Conservation (phyloP, 805 yeast species). For the Candida nanaspora region DNA sequence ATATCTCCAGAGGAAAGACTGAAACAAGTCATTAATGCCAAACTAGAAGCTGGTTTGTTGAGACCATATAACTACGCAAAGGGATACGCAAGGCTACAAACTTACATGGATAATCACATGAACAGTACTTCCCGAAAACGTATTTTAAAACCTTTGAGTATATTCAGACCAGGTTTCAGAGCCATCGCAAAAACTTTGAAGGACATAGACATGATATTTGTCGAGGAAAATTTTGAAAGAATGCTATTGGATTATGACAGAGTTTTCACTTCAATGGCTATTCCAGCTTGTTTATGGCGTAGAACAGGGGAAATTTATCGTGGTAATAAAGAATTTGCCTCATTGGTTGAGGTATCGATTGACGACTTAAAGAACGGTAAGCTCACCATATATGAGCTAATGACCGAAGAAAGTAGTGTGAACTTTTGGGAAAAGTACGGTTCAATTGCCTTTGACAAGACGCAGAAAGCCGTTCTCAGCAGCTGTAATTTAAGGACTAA, state of each 20-base stretch:
- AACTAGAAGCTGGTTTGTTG: slow-evolving; percentile 84
- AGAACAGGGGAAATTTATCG: slow-evolving; percentile 94
- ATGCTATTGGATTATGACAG: slow-evolving; percentile 91
- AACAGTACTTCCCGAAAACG: slow-evolving; percentile 74
- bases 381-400: slow-evolving; percentile 83
- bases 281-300: slow-evolving; percentile 96
- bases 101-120: slow-evolving; percentile 92
- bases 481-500: slow-evolving; percentile 81
- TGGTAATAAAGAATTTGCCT: slow-evolving; percentile 94
- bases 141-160: slow-evolving; percentile 75
- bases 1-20: slow-evolving; percentile 89
- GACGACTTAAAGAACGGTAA: slow-evolving; percentile 91
- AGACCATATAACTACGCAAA: slow-evolving; percentile 92
- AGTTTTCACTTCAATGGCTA: slow-evolving; percentile 94
- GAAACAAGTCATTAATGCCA: slow-evolving; percentile 90
- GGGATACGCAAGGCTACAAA: slow-evolving; percentile 85
- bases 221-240: slow-evolving; percentile 90
- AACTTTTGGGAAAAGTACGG: slow-evolving; percentile 98
- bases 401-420: slow-evolving; percentile 95
- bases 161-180: slow-evolving; percentile 86
- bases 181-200: slow-evolving; percentile 86
- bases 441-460: slow-evolving; percentile 91
- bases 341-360: slow-evolving; percentile 79
- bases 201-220: slow-evolving; percentile 85
- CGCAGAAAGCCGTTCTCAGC: slow-evolving; percentile 90